A percentile compares a stretch with the other conserved stretches of the same genome.
Evolutionary conservation across 495 filamentous ascomycete genomes (phyloP).

Genomic region (Xylaria curta): DNA sequence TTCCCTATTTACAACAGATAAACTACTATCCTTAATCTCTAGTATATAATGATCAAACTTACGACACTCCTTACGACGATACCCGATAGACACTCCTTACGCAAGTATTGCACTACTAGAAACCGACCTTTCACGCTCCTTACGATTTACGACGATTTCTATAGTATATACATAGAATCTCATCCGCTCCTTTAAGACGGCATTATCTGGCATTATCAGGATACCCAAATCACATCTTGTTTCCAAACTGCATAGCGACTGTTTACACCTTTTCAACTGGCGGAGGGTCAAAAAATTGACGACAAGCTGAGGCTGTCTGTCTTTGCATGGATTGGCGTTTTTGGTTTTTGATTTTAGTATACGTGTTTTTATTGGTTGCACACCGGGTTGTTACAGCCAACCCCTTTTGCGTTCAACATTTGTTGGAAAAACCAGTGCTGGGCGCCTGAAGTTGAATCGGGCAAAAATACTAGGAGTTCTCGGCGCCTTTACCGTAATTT

Average conservation of each 20-base stretch:
- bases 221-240: slow-evolving; percentile 45
- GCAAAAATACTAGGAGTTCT: slow-evolving; percentile 34
- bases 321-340: slow-evolving; percentile 44
- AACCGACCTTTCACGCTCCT: slow-evolving; percentile 47
- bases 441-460: neutral
- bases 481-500: slow-evolving; percentile 28
- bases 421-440: slow-evolving; percentile 4
- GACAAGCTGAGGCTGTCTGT: slow-evolving; percentile 41
- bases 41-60: slow-evolving; percentile 45
- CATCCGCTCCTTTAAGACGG: slow-evolving; percentile 41
- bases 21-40: slow-evolving; percentile 46
- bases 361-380: slow-evolving; percentile 20
- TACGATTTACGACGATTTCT: slow-evolving; percentile 46
- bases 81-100: slow-evolving; percentile 57
- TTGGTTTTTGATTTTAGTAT: slow-evolving; percentile 23
- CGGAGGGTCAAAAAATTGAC: slow-evolving; percentile 33
- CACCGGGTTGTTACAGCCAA: neutral
- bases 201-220: slow-evolving; percentile 41
- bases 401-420: neutral
- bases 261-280: slow-evolving; percentile 45
- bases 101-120: slow-evolving; percentile 43
- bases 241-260: slow-evolving; percentile 62
- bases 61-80: slow-evolving; percentile 53
- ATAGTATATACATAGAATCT: slow-evolving; percentile 41
- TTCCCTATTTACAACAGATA: slow-evolving; percentile 44